Evolutionary conservation across 2,329 filamentous ascomycete genomes (phyloP), one percentile per base, ranked within the genome.

Genomic region (Neonectria sp.): DNA sequence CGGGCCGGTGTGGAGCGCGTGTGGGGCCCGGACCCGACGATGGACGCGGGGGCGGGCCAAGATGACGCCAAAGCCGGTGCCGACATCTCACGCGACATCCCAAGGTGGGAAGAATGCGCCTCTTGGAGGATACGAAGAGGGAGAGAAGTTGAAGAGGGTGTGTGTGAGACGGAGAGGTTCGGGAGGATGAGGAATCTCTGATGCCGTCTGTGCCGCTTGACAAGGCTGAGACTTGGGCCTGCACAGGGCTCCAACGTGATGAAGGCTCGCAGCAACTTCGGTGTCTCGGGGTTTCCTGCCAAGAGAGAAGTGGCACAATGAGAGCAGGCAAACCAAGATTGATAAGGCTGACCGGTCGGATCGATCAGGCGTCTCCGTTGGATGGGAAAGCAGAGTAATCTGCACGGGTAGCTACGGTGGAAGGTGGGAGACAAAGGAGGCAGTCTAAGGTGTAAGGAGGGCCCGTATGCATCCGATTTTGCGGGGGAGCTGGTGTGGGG

Each of bases 401-500:
- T 13, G 12, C 35, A 37, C 35, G 35, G 6, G 6, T 40, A n/a
- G 37, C 15, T 40, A 24, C 40, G 12, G 11, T 24, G 40, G 17
- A 45, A 40, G 17, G 2, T 17, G 31, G 11, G 31, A 7, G 17
- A 8, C 37, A 17, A 40, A 6, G 17, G 15, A 40, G 6, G 15
- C 6, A 40, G 33, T 11, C 9, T 12, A 35, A 11, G 33, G 33
- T 12, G 31, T 11, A 35, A 13, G 35, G 29, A 9, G 37, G 17
- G 37, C 8, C n/a, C 31, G n/a, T 53, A 15, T 35, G 46, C 31
- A 53, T 61, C 51, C 53, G 53, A 31, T 46, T 60, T 58, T 66
- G 63, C 63, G 63, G 63, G 63, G 58, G 61, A 62, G 63, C 45
- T 48, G 58, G 48, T 56, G 46, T 53, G 49, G 43, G 21, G 49